phyloP scores from a whole-genome alignment of 305 asterid genomes.

The Solanum chacoense region DNA sequence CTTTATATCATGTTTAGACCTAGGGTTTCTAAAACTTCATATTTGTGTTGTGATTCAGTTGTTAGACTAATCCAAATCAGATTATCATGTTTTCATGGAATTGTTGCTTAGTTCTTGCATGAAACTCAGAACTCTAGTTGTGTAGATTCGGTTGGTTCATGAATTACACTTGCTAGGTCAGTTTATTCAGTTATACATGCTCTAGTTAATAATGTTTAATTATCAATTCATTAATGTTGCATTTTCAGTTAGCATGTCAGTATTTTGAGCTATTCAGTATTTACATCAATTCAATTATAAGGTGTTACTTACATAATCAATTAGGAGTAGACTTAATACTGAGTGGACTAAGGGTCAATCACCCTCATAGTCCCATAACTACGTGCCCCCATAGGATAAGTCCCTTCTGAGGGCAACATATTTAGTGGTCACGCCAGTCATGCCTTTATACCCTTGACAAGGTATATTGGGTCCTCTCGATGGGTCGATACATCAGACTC shows the following conservation, averaged over 20 bases:
- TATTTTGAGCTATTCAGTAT: too few relatives aligned
- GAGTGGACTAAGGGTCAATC: background rate
- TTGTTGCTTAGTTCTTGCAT: background rate
- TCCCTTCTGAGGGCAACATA: background rate
- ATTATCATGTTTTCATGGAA: too few relatives aligned
- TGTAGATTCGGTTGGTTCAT: background rate
- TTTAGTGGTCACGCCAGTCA: background rate
- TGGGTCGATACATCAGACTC: background rate
- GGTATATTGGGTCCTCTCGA: background rate
- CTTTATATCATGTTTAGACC: background rate
- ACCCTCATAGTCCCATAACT: background rate
- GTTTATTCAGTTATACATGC: background rate
- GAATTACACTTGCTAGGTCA: background rate
- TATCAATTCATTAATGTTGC: background rate
- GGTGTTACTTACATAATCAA: background rate
- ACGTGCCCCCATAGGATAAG: too few relatives aligned
- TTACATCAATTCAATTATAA: too few relatives aligned
- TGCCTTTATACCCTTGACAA: background rate
- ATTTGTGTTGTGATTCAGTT: too few relatives aligned
- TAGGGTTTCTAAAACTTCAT: background rate
- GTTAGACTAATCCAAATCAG: background rate
- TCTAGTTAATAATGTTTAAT: background rate
- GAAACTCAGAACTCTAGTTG: background rate
- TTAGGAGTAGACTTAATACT: background rate
- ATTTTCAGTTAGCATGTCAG: background rate